These are phyloP conservation scores for Bonia amplexicaulis DNA, from an alignment of 176 grass and related monocot species.

Conservation along the genomic window DNA sequence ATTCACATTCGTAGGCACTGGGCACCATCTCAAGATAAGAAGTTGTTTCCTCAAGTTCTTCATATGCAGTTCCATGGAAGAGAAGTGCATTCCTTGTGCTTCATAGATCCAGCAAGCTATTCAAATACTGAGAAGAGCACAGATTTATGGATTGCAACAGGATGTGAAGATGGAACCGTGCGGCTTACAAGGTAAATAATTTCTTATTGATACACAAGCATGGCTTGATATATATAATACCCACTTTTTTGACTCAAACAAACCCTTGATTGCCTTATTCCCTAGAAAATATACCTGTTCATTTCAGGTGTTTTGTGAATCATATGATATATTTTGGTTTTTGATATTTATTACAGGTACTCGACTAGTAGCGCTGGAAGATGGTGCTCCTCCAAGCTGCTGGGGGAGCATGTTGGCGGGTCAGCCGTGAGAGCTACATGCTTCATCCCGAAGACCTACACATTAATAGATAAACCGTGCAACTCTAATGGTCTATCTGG, in stretches of 20 bases:
- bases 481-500: slow-evolving; percentile 9
- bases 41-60: slow-evolving; percentile 64
- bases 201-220: background rate
- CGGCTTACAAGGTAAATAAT: slow-evolving; percentile 66
- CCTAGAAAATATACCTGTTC: background rate
- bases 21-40: slow-evolving; percentile 51
- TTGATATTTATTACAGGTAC: slow-evolving; percentile 51
- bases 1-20: slow-evolving; percentile 77
- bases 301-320: background rate
- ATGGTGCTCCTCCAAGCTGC: slow-evolving; percentile 80
- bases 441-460: slow-evolving; percentile 59
- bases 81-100: slow-evolving; percentile 87
- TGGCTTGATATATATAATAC: background rate
- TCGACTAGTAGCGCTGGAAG: slow-evolving; percentile 41
- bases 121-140: slow-evolving; percentile 26
- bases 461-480: slow-evolving; percentile 27
- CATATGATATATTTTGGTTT: background rate
- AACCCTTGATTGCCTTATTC: too few species aligned
- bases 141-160: slow-evolving; percentile 65
- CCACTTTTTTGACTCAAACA: too few species aligned
- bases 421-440: slow-evolving; percentile 88
- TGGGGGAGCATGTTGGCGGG: slow-evolving; percentile 92
- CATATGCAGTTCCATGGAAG: slow-evolving; percentile 92
- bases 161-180: slow-evolving; percentile 92
- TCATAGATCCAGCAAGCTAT: slow-evolving; percentile 50